These are phyloP conservation scores for Emydomyces testavorans DNA, from an alignment of 2,329 filamentous ascomycete genomes.

Conservation along the genomic window DNA sequence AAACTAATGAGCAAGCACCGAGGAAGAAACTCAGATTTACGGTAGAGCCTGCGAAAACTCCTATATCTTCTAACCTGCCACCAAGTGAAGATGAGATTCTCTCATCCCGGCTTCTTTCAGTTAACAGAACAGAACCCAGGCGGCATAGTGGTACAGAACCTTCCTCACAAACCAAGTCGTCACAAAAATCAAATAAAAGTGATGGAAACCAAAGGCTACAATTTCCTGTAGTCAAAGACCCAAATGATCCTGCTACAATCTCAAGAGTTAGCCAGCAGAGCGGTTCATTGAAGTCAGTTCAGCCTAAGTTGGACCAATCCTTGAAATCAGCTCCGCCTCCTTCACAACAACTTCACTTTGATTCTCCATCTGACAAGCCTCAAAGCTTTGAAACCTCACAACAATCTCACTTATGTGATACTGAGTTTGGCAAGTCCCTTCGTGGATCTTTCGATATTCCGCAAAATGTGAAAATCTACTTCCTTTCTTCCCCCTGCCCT, in stretches of 20 bases:
- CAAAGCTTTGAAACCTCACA: not conserved
- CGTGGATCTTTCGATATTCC: constrained; percentile 25
- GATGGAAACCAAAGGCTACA: constrained; percentile 40
- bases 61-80: not conserved
- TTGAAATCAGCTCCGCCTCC: not conserved
- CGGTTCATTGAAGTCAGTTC: constrained; percentile 40
- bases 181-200: constrained; percentile 23
- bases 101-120: not conserved
- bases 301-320: constrained; percentile 15
- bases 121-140: not conserved
- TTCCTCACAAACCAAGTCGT: constrained; percentile 20
- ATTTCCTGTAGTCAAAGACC: constrained; percentile 69
- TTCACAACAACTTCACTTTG: not conserved
- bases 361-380: not conserved
- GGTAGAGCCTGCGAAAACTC: not conserved
- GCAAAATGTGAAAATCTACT: constrained; percentile 18
- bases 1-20: not conserved
- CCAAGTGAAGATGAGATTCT: not conserved
- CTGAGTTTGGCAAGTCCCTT: constrained; percentile 18
- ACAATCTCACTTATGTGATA: constrained; percentile 14
- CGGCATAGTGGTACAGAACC: constrained; percentile 12
- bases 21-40: constrained; percentile 10
- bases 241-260: constrained; percentile 52
- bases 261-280: constrained; percentile 56
- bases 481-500: constrained; percentile 22